Base-by-base conservation (phyloP, 192 early-diverging fungal species). In the Coemansia sp. region DNA sequence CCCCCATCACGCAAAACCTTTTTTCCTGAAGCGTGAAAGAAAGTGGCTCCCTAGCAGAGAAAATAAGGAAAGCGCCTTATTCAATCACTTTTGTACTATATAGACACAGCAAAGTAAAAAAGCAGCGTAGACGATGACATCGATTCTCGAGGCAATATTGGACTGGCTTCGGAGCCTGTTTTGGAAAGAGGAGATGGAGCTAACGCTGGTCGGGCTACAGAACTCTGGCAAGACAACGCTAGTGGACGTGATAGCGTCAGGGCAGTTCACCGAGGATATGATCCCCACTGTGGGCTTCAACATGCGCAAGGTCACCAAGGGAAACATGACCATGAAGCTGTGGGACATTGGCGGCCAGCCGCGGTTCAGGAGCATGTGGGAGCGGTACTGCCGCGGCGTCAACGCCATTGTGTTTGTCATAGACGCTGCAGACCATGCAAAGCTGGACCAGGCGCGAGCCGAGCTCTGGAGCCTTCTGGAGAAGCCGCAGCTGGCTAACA, bases 331-430 rank as follows among this genome's bases (percentile, higher is more conserved):
- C 16, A 98, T 99, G 94, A 98, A 98, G 77, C 82, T 99, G 64
- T 99, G 98, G 98, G 98, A 99, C 82, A 89, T 99, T 77, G 98
- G 98, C 45, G 98, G 98, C 11, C 98, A 99, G 75, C 92, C 96
- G 52, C 84, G 97, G 66, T 98, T 99, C 84, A 78, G 98, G 52
- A 94, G 91, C 78, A 99, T 98, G 96, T 99, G 98, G 91, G 90
- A 91, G 67, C 76, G 90, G 68, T 92, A 91, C 73, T 92, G 90
- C 66, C 78, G 90, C 78, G 95, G 96, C 38, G 98, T 98, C 39
- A 97, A 99, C 72, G 94, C 96, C 5, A 99, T 99, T 67, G 96
- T 99, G 90, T 98, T 98, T 89, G 96, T 99, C 12, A 86, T 99
- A 52, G 97, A 99, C 70, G 88, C 96, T 6, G 96, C 97, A 5